Percentiles rank a stretch among this genome's conserved stretches.
Conservation (phyloP, 345 rosid genomes). For the Eucalyptus polyanthemos region DNA sequence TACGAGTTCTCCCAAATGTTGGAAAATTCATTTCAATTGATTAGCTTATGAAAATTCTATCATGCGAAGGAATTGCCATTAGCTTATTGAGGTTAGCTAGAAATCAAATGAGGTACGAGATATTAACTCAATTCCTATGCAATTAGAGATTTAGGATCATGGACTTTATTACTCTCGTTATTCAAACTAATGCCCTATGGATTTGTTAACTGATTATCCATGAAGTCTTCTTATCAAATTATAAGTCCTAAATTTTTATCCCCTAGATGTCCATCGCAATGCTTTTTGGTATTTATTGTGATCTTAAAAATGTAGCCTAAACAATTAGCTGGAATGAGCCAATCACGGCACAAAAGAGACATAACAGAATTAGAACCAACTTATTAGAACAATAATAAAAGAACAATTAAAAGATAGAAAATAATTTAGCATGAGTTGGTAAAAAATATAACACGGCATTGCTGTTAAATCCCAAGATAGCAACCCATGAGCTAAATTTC, state of each 20-base stretch:
- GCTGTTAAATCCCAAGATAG: too few relatives aligned
- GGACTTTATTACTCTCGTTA: accelerated
- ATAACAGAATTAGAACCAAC: neutral
- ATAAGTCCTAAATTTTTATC: neutral
- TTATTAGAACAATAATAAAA: too few relatives aligned
- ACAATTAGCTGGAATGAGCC: neutral
- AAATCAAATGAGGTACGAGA: neutral
- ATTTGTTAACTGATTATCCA: neutral
- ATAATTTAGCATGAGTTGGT: neutral
- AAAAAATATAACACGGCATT: neutral
- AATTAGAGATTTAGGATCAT: neutral
- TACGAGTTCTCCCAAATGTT: accelerated
- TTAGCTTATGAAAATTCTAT: neutral
- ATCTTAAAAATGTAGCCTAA: neutral
- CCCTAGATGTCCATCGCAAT: neutral
- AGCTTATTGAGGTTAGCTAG: neutral
- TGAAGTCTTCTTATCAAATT: neutral
- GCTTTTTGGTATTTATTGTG: too few relatives aligned
- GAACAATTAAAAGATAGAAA: too few relatives aligned
- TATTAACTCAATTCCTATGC: neutral
- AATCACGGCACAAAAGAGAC: neutral
- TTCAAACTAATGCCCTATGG: neutral
- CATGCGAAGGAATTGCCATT: neutral
- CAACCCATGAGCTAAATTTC: neutral
- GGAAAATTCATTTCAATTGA: neutral